These are phyloP conservation scores for Aspergillus steynii DNA, from an alignment of 495 filamentous ascomycete species.

Conservation along the genomic window DNA sequence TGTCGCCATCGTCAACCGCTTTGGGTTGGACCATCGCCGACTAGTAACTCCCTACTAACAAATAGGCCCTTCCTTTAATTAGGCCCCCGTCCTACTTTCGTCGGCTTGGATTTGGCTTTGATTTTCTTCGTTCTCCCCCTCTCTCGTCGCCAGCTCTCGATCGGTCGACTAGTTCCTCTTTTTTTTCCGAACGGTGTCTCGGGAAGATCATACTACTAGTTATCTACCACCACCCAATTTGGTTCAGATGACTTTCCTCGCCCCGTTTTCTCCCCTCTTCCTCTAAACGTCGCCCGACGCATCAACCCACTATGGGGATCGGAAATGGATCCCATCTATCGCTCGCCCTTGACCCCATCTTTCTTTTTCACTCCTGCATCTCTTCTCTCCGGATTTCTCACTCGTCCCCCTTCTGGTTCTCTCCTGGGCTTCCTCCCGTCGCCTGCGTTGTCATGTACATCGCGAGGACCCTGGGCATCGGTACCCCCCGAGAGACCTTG, in stretches of 20 bases:
- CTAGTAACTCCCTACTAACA: not conserved
- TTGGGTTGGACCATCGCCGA: not conserved
- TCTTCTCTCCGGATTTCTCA: not conserved
- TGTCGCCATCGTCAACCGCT: not conserved
- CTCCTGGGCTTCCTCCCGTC: not conserved
- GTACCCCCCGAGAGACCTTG: not conserved
- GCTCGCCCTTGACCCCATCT: not conserved
- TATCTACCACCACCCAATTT: no score
- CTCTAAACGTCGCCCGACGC: not conserved
- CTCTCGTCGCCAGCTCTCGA: not conserved
- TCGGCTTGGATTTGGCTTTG: not conserved
- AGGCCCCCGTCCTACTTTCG: not conserved
- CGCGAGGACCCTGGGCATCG: not conserved
- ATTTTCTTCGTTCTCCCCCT: conserved; percentile 1
- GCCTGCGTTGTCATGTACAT: not conserved
- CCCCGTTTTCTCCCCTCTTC: not conserved
- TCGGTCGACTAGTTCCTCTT: not conserved
- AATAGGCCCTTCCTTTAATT: not conserved
- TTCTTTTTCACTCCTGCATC: not conserved
- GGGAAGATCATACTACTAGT: not conserved
- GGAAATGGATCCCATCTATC: not conserved
- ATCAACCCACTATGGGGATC: not conserved
- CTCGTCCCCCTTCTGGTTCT: not conserved
- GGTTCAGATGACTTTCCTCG: not conserved
- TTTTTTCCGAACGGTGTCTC: not conserved